Evolutionary conservation across 306 rosid genomes (phyloP).

Genomic region (Vigna unguiculata): DNA sequence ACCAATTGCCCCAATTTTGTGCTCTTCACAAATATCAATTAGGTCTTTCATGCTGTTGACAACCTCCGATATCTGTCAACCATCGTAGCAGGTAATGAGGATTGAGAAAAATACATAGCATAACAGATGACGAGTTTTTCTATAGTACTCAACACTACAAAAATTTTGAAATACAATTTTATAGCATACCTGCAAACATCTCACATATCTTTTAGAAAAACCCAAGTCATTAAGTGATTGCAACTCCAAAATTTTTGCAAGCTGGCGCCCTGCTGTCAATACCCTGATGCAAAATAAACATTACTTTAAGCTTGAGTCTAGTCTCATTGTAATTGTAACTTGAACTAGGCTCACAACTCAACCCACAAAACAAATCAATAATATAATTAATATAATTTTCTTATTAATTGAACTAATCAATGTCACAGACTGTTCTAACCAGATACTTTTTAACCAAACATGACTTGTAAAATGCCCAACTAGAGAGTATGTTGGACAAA

Average conservation of each 20-base stretch:
- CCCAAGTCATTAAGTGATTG: slow-evolving; percentile 90
- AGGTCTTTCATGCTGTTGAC: slow-evolving; percentile 93
- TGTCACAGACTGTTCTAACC: not conserved
- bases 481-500: not conserved
- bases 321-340: not conserved
- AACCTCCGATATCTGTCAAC: slow-evolving; percentile 83
- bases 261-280: slow-evolving; percentile 88
- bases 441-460: not conserved
- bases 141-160: not conserved
- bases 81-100: slow-evolving; percentile 29
- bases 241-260: slow-evolving; percentile 82
- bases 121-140: not conserved
- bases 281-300: slow-evolving; percentile 64
- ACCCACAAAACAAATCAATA: not conserved
- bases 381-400: no score
- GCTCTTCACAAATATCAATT: slow-evolving; percentile 74
- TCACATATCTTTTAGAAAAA: slow-evolving; percentile 91
- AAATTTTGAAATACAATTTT: slow-evolving; percentile 1
- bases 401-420: no score
- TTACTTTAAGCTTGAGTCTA: slow-evolving; percentile 22
- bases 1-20: slow-evolving; percentile 78
- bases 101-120: not conserved
- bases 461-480: not conserved
- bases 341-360: not conserved
- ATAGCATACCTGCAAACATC: slow-evolving; percentile 86